phyloP scores from a whole-genome alignment of 805 yeast species.

The Suhomyces xylopsoci region DNA sequence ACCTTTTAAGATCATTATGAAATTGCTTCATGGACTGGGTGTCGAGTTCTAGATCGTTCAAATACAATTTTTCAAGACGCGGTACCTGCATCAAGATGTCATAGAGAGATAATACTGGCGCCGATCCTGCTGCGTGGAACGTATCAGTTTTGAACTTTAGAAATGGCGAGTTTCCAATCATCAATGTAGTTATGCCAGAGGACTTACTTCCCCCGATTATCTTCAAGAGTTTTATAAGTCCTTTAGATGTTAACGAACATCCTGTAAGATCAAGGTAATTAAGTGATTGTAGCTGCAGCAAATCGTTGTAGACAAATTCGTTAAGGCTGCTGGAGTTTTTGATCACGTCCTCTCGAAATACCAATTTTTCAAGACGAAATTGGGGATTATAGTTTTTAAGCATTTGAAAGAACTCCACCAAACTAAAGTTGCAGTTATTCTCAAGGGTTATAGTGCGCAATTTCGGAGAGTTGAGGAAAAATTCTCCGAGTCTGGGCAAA shows the following conservation, averaged over 20 bases:
- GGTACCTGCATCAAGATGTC: constrained; percentile 21
- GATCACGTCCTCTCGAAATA: constrained; percentile 28
- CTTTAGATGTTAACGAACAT: constrained; percentile 10
- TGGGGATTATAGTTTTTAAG: constrained; percentile 27
- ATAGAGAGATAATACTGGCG: constrained; percentile 9
- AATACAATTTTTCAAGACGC: constrained; percentile 17
- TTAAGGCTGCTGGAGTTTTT: constrained; percentile 21
- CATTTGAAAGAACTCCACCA: constrained; percentile 26
- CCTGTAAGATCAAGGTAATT: constrained; percentile 27
- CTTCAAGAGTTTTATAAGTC: constrained; percentile 10
- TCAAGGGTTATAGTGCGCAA: constrained; percentile 29
- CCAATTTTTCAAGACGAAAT: constrained; percentile 23
- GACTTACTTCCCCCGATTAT: constrained; percentile 3
- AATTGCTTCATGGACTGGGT: constrained; percentile 30
- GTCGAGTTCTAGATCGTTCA: constrained; percentile 38
- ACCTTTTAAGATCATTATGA: constrained; percentile 20
- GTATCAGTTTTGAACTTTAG: constrained; percentile 14
- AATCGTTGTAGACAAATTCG: constrained; percentile 22
- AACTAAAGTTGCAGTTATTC: constrained; percentile 28
- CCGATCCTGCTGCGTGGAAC: background rate
- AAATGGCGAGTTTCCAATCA: constrained; percentile 12
- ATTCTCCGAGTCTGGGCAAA: constrained; percentile 26
- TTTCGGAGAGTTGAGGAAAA: constrained; percentile 16
- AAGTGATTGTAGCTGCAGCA: constrained; percentile 23
- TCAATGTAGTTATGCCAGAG: background rate